Conservation (phyloP, 2,329 filamentous ascomycete genomes). For the Leptoxyphium fumago region DNA sequence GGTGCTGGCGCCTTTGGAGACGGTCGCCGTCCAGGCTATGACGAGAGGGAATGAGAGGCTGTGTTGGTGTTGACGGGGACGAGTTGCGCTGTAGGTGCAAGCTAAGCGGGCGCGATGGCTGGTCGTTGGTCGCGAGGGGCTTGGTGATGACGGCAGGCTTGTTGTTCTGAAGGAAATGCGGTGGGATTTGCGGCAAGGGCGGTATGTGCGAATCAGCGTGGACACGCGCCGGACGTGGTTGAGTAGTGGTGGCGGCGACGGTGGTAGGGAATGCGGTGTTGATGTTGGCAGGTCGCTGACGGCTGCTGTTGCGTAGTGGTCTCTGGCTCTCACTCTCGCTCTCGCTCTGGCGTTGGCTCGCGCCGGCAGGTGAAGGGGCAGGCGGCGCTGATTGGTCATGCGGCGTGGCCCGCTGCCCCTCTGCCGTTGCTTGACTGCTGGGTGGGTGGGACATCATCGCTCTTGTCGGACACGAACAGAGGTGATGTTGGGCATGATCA, state of each 20-base stretch:
- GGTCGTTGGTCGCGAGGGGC: not conserved
- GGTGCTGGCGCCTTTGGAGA: not conserved
- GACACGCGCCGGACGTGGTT: too few relatives aligned
- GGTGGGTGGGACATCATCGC: not conserved
- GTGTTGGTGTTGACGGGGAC: not conserved
- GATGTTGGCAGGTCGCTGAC: too few relatives aligned
- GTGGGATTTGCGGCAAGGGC: constrained; percentile 2
- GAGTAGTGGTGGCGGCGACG: too few relatives aligned
- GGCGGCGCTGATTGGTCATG: not conserved
- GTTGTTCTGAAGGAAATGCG: constrained; percentile 1
- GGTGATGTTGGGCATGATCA: too few relatives aligned
- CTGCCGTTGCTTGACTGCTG: not conserved
- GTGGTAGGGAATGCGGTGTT: too few relatives aligned
- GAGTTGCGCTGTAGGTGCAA: not conserved
- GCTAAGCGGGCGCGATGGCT: not conserved
- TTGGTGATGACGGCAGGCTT: not conserved
- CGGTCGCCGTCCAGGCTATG: not conserved
- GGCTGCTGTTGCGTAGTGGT: not conserved
- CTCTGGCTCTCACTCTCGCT: not conserved
- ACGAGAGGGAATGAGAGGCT: not conserved
- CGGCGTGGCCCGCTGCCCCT: not conserved
- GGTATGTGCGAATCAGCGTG: not conserved
- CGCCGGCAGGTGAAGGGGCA: not conserved
- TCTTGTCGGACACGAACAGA: too few relatives aligned
- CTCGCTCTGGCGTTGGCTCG: not conserved